Evolutionary conservation across 371 early-diverging fungal genomes (phyloP).

Genomic region (Mortierella sp.): DNA sequence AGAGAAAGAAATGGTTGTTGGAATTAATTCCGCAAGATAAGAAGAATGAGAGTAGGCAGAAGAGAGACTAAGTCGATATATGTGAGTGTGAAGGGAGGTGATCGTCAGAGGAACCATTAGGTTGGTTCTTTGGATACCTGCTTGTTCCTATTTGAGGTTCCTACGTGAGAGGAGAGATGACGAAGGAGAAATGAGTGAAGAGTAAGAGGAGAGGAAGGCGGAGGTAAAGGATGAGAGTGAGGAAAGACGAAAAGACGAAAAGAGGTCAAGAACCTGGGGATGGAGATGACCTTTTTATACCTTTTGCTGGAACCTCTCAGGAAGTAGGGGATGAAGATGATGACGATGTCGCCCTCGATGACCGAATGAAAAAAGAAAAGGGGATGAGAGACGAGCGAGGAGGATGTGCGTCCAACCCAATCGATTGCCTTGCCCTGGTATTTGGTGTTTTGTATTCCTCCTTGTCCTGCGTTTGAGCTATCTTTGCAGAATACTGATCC

Average conservation of each 20-base stretch:
- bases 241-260: background rate
- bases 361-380: background rate
- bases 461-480: background rate
- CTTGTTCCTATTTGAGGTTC: background rate
- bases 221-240: background rate
- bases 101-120: background rate
- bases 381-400: background rate
- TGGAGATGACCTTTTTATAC: slow-evolving; percentile 8
- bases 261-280: background rate
- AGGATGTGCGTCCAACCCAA: background rate
- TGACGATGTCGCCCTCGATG: background rate
- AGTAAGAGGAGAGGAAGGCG: background rate
- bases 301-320: background rate
- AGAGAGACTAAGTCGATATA: background rate
- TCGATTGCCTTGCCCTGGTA: background rate
- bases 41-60: background rate
- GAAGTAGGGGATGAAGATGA: background rate
- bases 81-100: background rate
- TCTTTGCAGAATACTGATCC: slow-evolving; percentile 4
- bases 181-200: background rate
- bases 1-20: background rate
- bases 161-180: background rate
- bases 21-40: background rate
- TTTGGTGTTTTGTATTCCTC: background rate
- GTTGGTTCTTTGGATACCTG: background rate